These are phyloP conservation scores for Ensete ventricosum DNA, from an alignment of 176 grass and related monocot species.

Conservation along the genomic window DNA sequence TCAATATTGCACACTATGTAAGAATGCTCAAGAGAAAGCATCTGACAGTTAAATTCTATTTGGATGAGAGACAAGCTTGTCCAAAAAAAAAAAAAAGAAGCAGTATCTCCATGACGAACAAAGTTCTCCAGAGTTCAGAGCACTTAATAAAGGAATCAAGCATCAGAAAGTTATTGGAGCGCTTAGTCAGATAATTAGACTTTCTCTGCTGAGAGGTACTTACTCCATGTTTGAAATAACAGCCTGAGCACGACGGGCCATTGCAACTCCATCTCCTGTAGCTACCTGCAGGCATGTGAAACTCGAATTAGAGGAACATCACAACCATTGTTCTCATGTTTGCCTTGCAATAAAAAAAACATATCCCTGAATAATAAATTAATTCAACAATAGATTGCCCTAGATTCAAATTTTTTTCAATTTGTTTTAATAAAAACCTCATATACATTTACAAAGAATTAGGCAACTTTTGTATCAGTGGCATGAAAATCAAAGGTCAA, in stretches of 20 bases:
- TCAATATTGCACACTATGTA: not conserved
- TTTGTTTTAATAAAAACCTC: no score
- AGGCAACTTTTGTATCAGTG: no score
- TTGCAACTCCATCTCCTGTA: conserved; percentile 95
- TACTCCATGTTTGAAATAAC: conserved; percentile 99
- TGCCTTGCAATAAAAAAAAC: not conserved
- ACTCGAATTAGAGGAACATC: not conserved
- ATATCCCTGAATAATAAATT: no score
- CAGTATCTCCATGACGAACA: not conserved
- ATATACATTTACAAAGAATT: no score
- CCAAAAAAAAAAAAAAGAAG: not conserved
- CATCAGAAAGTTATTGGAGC: not conserved
- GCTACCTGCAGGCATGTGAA: conserved; percentile 50
- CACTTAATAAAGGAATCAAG: conserved; percentile 5
- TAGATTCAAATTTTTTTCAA: no score
- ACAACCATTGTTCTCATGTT: not conserved
- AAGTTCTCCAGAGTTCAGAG: not conserved
- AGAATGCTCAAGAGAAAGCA: not conserved
- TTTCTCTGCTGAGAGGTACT: conserved; percentile 23
- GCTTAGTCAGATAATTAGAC: not conserved
- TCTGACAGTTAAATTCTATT: not conserved
- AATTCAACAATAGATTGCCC: no score
- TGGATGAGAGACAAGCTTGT: not conserved
- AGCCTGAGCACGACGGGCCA: conserved; percentile 84
- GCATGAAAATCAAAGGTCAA: no score